phyloP scores from a whole-genome alignment of 1,284 basidiomycete genomes.

The Malassezia yamatoensis region DNA sequence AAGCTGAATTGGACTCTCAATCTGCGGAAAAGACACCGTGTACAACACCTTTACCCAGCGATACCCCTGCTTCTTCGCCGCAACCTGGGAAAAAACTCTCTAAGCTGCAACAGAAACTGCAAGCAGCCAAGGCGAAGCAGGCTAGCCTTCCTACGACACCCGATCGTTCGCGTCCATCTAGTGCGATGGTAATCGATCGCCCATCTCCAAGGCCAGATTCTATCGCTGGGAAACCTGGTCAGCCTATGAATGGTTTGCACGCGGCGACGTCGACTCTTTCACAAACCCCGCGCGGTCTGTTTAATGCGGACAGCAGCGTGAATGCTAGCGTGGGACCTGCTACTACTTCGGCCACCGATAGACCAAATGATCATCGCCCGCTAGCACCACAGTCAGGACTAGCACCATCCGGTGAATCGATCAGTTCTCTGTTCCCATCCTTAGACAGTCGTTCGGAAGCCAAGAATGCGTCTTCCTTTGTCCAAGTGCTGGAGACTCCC shows the following conservation, averaged over 20 bases:
- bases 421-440: slow-evolving; percentile 27
- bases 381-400: background rate
- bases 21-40: background rate
- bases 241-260: too few relatives aligned
- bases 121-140: slow-evolving; percentile 16
- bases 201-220: background rate
- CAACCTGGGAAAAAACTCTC: slow-evolving; percentile 49
- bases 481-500: background rate
- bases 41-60: background rate
- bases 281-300: background rate
- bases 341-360: background rate
- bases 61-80: background rate
- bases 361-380: background rate
- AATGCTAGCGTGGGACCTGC: background rate
- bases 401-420: slow-evolving; percentile 15
- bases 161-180: background rate
- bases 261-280: background rate
- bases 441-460: background rate
- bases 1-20: background rate
- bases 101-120: slow-evolving; percentile 54
- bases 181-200: background rate
- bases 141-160: background rate
- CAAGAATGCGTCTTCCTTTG: background rate
- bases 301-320: background rate
- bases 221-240: too few relatives aligned